Evolutionary conservation across 2,329 filamentous ascomycete species (phyloP), one percentile per base, ranked within the genome.

Genomic region (Teratosphaeria pseudoeucalypti): DNA sequence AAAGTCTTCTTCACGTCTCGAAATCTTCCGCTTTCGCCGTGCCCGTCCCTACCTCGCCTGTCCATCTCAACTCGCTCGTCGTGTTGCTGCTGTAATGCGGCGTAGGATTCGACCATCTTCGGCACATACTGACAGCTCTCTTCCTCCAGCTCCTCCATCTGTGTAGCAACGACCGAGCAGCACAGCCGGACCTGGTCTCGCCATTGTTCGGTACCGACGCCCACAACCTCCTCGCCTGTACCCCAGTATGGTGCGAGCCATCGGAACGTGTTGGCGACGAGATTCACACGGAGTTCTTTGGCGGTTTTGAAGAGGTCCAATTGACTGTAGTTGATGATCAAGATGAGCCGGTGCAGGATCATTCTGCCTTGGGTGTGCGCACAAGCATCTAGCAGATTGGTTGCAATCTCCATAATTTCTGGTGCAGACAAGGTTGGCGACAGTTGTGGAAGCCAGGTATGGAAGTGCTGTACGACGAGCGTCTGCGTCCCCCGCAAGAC

Each of bases 201-300:
- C 85, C 91, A 97, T 69, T 95, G 89, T 39, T 92, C 87, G 2
- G 85, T 91, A 10, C 43, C 43, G 19, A 49, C 43, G 43, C 43
- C 43, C 9, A 49, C 43, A 9, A 56, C 55, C 10, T 92, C 84
- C 29, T 61, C 79, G 3, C 83, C 81, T 0, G 82, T 83, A 12
- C 92, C 92, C 94, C 94, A 99, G 73, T 97, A 92, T 3, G 92
- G 92, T 12, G 87, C 86, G 60, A 99, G 85, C 94, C 94, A 99
- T 62, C 88, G 81, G 53, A 92, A 86, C 3, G 91, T 96, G 68
- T 91, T 95, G 54, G 69, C 68, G 16, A 72, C 63, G 32, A 73
- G 61, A 14, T 63, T 66, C 32, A 85, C 82, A 65, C 87, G 82
- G 65, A 92, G 88, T 14, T 56, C 61, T 92, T 88, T 0, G 86